Conservation (phyloP, 306 rosid genomes). For the Medicago arabica region DNA sequence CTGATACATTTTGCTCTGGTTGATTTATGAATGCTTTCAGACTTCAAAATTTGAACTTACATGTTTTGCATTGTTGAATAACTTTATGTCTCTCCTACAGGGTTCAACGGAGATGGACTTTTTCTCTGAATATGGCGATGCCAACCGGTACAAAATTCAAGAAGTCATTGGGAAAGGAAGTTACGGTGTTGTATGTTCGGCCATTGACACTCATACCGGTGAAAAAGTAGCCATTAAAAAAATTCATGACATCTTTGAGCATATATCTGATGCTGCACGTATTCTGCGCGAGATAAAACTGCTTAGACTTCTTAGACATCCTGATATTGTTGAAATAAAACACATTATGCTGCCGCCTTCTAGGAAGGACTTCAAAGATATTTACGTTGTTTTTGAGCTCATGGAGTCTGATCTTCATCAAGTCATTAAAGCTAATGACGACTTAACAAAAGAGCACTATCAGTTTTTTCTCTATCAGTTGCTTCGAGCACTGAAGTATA, state of each 20-base stretch:
- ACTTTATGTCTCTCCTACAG: constrained; percentile 52
- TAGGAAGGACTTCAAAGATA: constrained; percentile 90
- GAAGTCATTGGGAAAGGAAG: constrained; percentile 99
- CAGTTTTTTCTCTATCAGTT: constrained; percentile 95
- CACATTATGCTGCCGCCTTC: constrained; percentile 97
- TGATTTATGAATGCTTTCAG: constrained; percentile 24
- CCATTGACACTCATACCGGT: constrained; percentile 81
- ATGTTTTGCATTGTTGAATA: constrained; percentile 29
- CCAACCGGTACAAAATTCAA: constrained; percentile 89
- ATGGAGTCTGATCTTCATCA: constrained; percentile 99
- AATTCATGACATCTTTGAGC: constrained; percentile 94
- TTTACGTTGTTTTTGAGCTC: constrained; percentile 95
- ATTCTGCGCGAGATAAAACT: constrained; percentile 99
- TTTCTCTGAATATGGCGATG: constrained; percentile 97
- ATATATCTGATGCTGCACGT: constrained; percentile 94
- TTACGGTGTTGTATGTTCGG: constrained; percentile 97
- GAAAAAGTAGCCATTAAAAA: constrained; percentile 96
- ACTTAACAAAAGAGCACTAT: constrained; percentile 89
- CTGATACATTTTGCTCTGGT: constrained; percentile 8
- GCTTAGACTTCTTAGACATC: constrained; percentile 93
- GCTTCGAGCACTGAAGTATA: constrained; percentile 92
- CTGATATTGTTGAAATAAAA: constrained; percentile 94
- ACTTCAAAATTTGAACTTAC: constrained; percentile 16
- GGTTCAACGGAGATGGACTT: constrained; percentile 82
- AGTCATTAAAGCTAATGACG: constrained; percentile 95